Conservation (phyloP, 805 yeast genomes). For the Starmerella vaccinii region DNA sequence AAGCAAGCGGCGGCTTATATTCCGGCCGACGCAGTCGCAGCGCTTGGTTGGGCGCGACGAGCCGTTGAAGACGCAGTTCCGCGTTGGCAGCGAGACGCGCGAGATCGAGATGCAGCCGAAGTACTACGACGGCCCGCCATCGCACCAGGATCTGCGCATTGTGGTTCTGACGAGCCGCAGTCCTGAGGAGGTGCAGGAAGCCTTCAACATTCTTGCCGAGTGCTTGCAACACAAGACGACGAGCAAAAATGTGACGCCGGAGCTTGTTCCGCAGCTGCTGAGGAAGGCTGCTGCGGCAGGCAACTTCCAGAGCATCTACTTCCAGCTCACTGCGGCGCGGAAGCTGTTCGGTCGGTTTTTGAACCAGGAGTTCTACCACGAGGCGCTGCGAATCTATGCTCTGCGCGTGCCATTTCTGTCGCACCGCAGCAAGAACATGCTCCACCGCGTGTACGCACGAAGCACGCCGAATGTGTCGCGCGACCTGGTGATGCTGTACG, state of each 20-base stretch:
- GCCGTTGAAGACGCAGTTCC: background rate
- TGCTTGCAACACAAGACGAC: slow-evolving; percentile 18
- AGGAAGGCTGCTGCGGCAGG: slow-evolving; percentile 26
- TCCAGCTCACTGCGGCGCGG: slow-evolving; percentile 5
- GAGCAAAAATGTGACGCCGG: slow-evolving; percentile 17
- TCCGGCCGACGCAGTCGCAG: slow-evolving; percentile 24
- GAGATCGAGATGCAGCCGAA: slow-evolving; percentile 18
- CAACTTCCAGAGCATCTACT: slow-evolving; percentile 12
- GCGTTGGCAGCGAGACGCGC: slow-evolving; percentile 2
- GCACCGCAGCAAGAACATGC: slow-evolving; percentile 11
- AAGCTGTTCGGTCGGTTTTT: slow-evolving; percentile 5
- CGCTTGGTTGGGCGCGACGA: slow-evolving; percentile 4
- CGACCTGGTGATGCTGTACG: slow-evolving; percentile 20
- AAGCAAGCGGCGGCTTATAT: slow-evolving; percentile 21
- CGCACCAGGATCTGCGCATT: slow-evolving; percentile 20
- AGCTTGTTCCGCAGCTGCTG: slow-evolving; percentile 22
- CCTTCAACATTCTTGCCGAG: slow-evolving; percentile 17
- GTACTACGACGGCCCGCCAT: slow-evolving; percentile 25
- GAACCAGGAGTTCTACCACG: slow-evolving; percentile 15
- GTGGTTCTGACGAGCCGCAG: slow-evolving; percentile 18
- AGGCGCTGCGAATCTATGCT: slow-evolving; percentile 22
- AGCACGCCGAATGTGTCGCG: slow-evolving; percentile 13
- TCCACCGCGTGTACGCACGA: slow-evolving; percentile 13
- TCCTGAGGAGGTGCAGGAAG: slow-evolving; percentile 20
- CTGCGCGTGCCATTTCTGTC: slow-evolving; percentile 19